Evolutionary conservation across 352 stramenopile genomes (phyloP), one percentile per base, ranked within the genome.

Genomic region (Pythium brachiatum): DNA sequence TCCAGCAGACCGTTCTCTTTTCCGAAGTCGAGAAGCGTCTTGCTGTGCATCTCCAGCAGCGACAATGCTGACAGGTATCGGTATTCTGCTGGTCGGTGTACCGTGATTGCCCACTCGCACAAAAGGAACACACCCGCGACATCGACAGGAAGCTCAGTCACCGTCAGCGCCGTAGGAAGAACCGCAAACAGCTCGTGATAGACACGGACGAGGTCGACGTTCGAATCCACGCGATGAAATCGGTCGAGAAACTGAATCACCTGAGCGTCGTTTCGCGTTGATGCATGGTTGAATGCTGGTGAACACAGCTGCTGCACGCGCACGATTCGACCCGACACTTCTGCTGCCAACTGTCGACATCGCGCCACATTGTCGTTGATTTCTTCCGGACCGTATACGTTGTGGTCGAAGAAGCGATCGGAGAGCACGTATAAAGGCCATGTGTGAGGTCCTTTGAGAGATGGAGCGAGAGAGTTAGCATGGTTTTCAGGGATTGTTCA

Each of bases 21-120:
- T 38, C 78, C 81, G 47, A 75, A 88, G 41, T 77, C 70, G 16
- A 90, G 53, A 18, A 94, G 64, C 13, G 74, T 60, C 20, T 78
- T 86, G 57, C 75, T 93, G 62, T 94, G 84, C 80, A 92, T 92
- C 53, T 95, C 85, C 15, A 95, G 75, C 41, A 95, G 58, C 9
- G 84, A 85, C 38, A 92, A 65, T 34, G 83, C 80, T 36, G 85
- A 89, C 6, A 95, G 68, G 64, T 91, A 95, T 9, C 86, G 78
- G 51, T 92, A 94, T 41, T 95, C 86, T 20, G 83, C 76, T 8
- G 86, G 83, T 23, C 86, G 78, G 46, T 95, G 84, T 32, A 77
- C 87, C 18, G 84, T 91, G 21, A 95, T 80, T 16, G 84, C 81
- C 86, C 86, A 95, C 50, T 95, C 86, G 29, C 84, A 94, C 2